Percentiles rank a stretch among this genome's conserved stretches.
phyloP scores from a whole-genome alignment of 306 rosid species.

The Lotus japonicus region DNA sequence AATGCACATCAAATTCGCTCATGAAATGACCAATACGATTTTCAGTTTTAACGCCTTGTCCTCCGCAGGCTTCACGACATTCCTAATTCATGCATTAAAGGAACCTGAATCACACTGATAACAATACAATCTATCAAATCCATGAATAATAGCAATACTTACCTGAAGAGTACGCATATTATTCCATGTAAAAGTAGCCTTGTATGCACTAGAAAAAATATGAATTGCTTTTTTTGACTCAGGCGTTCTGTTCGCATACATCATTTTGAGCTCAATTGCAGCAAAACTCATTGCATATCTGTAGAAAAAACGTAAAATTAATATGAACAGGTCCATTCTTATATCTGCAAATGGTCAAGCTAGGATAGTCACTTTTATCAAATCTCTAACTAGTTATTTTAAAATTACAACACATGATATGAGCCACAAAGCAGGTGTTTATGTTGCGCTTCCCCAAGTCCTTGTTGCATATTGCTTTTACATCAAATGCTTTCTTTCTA shows the following conservation, averaged over 20 bases:
- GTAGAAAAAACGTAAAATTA: conserved; percentile 20
- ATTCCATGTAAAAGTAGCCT: conserved; percentile 86
- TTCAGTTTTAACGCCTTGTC: conserved; percentile 87
- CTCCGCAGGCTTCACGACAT: conserved; percentile 97
- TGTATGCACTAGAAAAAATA: conserved; percentile 86
- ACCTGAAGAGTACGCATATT: conserved; percentile 91
- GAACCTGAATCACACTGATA: conserved; percentile 4
- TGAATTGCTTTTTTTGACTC: conserved; percentile 67
- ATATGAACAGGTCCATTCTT: background rate
- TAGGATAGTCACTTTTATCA: background rate
- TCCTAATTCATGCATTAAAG: conserved; percentile 45
- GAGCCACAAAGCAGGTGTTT: background rate
- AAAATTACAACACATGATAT: background rate
- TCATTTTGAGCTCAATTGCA: conserved; percentile 57
- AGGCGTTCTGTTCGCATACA: conserved; percentile 64
- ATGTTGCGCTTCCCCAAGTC: background rate
- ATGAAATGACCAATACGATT: conserved; percentile 72
- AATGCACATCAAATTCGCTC: conserved; percentile 83
- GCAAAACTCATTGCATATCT: conserved; percentile 91
- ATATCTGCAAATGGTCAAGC: background rate
- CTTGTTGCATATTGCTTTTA: background rate
- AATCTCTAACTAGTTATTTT: background rate
- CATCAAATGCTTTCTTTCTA: conserved; percentile 6
- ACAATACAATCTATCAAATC: background rate
- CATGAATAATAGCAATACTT: conserved; percentile 8